phyloP scores from a whole-genome alignment of 2,329 filamentous ascomycete genomes.

The Penicillium expansum region DNA sequence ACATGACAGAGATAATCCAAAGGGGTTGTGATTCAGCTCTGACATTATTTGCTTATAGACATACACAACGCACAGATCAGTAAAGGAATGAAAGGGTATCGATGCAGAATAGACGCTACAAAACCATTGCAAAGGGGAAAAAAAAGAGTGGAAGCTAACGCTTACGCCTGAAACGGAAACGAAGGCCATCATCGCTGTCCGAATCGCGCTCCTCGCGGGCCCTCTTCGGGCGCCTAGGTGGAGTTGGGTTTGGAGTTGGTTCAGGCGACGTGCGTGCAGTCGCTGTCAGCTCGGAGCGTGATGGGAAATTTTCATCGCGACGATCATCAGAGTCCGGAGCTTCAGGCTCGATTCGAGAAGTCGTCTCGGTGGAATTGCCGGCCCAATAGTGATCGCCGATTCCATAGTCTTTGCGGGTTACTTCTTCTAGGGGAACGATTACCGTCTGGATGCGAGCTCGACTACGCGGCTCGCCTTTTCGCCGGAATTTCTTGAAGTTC shows the following conservation, averaged over 20 bases:
- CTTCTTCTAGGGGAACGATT: conserved; percentile 70
- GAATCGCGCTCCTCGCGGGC: conserved; percentile 44
- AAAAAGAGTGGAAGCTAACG: conserved; percentile 21
- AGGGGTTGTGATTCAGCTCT: background rate
- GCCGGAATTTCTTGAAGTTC: conserved; percentile 86
- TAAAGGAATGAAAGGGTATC: conserved; percentile 11
- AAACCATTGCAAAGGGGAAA: background rate
- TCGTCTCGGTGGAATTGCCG: conserved; percentile 28
- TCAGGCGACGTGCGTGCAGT: conserved; percentile 9
- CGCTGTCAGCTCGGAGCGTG: conserved; percentile 12
- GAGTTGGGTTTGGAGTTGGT: conserved; percentile 22
- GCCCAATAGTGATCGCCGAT: conserved; percentile 74
- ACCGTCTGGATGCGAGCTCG: conserved; percentile 52
- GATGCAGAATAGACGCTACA: conserved; percentile 14
- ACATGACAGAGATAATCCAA: background rate
- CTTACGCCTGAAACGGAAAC: conserved; percentile 55
- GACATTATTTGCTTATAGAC: background rate
- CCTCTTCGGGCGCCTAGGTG: conserved; percentile 33
- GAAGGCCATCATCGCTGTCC: conserved; percentile 57
- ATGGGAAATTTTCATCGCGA: conserved; percentile 1
- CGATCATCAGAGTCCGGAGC: conserved; percentile 19
- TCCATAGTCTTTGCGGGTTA: conserved; percentile 67
- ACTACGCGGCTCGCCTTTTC: conserved; percentile 34
- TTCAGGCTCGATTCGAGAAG: conserved; percentile 11
- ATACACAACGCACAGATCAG: background rate